A percentile compares a stretch with the other conserved stretches of the same genome.
phyloP scores from a whole-genome alignment of 352 stramenopile species.

The Pythium biforme region DNA sequence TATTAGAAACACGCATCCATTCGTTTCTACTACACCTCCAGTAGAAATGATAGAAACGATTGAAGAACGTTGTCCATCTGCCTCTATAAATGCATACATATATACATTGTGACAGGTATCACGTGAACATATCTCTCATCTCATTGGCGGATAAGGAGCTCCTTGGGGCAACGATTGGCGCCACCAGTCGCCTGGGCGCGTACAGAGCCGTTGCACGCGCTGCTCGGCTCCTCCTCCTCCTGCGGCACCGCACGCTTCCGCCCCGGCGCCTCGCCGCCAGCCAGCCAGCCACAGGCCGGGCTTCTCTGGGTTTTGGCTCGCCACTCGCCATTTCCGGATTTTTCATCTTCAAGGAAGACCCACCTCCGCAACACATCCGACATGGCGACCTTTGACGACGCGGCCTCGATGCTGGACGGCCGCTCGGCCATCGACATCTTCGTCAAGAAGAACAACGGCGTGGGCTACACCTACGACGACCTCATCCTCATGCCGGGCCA shows the following conservation, averaged over 20 bases:
- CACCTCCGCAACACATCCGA: background rate
- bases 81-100: conserved; percentile 12
- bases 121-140: background rate
- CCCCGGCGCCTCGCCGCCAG: too few species aligned
- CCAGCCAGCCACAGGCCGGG: background rate
- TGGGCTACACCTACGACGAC: conserved; percentile 73
- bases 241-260: conserved; percentile 18
- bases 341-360: conserved; percentile 2
- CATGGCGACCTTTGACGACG: conserved; percentile 46
- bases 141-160: conserved; percentile 45
- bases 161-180: conserved; percentile 44
- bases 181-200: conserved; percentile 2
- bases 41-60: background rate
- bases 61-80: background rate
- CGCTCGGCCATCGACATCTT: conserved; percentile 83
- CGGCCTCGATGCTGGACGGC: conserved; percentile 59
- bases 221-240: background rate
- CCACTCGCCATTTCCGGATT: conserved; percentile 32
- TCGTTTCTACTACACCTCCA: background rate
- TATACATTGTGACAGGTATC: conserved; percentile 9
- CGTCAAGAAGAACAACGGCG: conserved; percentile 81
- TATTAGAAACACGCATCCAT: background rate
- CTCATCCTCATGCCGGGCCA: conserved; percentile 86
- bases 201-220: conserved; percentile 11
- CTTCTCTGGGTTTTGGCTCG: background rate